Base-by-base conservation (phyloP, 176 grass and related monocot genomes). In the Musa schizocarpa region DNA sequence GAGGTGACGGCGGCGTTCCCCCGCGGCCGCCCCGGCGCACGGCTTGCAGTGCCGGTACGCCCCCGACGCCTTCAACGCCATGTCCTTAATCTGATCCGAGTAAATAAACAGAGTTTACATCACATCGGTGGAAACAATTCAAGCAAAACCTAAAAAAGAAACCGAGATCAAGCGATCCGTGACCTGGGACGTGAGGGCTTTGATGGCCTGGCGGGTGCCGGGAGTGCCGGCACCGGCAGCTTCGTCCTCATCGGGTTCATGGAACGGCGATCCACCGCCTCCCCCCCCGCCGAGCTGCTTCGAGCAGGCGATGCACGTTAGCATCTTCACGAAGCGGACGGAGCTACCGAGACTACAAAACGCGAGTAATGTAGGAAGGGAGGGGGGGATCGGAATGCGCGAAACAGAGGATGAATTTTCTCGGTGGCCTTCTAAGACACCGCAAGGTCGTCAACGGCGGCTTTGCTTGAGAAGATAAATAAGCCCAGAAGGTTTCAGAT, bases 41-140 rank as follows among this genome's bases (percentile, higher is more conserved):
- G 94, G 94, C 57, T 98, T 98, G 84, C 94, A 98, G 90, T 98
- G 94, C 34, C 94, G 74, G 86, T 98, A 98, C 54, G 88, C 90
- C 13, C 84, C 94, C 67, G 94, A 93, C 53, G 94, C 90, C 82
- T 93, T 98, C 22, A 93, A 64, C 50, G 94, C 90, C 82, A 98
- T 93, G 80, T 91, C 90, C 77, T 90, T 98, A 76, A 98, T 84
- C 94, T 98, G 82, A 79, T 73, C 50, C 23, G 43, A 73, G 61
- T 24, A 52, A 58, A 83, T 52, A 52, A 48, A 21, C 12, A 57
- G 27, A 14, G 70, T 59, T 20, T 21, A 50, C 25, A 63, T 67
- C 71, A 9, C 13, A 77, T 27, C 10, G 8, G 59, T 13, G 14
- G 67, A 77, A 58, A 70, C 34, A 43, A 43, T 6, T 43, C 34